phyloP scores from a whole-genome alignment of 2,329 filamentous ascomycete genomes.

The Colletotrichum truncatum region DNA sequence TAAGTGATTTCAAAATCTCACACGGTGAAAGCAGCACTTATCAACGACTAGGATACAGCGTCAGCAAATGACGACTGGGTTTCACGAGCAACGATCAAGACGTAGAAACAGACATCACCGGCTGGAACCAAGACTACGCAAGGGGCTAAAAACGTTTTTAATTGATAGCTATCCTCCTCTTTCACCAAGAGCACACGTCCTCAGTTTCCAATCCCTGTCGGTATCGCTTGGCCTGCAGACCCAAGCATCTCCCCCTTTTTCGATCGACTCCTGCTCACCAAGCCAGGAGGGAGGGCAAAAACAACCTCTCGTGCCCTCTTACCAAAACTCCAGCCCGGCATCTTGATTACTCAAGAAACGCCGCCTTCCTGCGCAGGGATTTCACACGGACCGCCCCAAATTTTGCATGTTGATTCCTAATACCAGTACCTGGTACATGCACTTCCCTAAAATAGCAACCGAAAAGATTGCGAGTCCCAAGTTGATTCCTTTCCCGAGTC shows the following conservation, averaged over 20 bases:
- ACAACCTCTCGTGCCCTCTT: not conserved
- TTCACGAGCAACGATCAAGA: no score
- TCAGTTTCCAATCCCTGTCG: not conserved
- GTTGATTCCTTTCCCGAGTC: not conserved
- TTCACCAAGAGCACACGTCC: not conserved
- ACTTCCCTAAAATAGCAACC: not conserved
- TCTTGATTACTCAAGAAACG: not conserved
- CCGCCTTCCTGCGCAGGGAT: conserved; percentile 14
- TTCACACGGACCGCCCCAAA: not conserved
- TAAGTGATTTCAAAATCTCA: no score
- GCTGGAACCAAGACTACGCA: not conserved
- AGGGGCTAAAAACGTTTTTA: not conserved
- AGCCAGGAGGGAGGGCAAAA: not conserved
- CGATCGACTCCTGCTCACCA: not conserved
- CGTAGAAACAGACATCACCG: no score
- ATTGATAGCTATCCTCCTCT: not conserved
- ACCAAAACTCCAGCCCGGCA: not conserved
- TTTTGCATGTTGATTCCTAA: not conserved
- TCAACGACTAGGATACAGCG: no score
- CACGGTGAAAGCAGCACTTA: no score
- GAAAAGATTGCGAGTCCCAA: not conserved
- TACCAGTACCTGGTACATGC: not conserved
- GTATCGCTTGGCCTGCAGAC: not conserved
- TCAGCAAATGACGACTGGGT: no score
- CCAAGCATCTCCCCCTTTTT: not conserved